phyloP scores from a whole-genome alignment of 148 eudicot genomes.

The Nepenthes mirabilis region DNA sequence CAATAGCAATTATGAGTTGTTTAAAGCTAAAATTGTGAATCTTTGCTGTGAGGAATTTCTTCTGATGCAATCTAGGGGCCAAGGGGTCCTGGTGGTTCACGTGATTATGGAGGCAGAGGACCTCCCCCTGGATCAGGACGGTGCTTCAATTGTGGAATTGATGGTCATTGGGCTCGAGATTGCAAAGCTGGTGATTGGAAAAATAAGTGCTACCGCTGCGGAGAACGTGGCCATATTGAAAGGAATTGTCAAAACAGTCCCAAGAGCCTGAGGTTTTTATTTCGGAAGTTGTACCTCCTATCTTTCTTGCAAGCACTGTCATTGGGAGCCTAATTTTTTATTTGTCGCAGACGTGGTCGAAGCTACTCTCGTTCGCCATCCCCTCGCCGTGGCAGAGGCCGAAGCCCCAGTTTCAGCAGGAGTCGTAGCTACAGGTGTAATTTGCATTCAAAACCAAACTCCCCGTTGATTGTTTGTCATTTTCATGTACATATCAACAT shows the following conservation, averaged over 20 bases:
- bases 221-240: constrained; percentile 88
- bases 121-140: constrained; percentile 88
- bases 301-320: neutral
- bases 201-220: constrained; percentile 94
- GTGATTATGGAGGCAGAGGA: constrained; percentile 65
- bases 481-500: too few relatives aligned
- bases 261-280: constrained; percentile 39
- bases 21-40: neutral
- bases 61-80: constrained; percentile 30
- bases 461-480: neutral
- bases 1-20: neutral
- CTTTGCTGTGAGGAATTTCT: neutral
- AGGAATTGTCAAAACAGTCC: constrained; percentile 86
- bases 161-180: constrained; percentile 96
- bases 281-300: neutral
- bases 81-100: constrained; percentile 72
- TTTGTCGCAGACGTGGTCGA: constrained; percentile 28
- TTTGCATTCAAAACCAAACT: neutral
- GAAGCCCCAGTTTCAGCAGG: constrained; percentile 61
- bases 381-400: constrained; percentile 22
- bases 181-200: constrained; percentile 98
- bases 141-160: constrained; percentile 93
- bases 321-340: neutral
- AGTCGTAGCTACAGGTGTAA: constrained; percentile 73
- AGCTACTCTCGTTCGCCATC: constrained; percentile 39